A percentile compares a stretch with the other conserved stretches of the same genome.
phyloP scores from a whole-genome alignment of 1,139 yeast species.

The Hanseniaspora gamundiae region DNA sequence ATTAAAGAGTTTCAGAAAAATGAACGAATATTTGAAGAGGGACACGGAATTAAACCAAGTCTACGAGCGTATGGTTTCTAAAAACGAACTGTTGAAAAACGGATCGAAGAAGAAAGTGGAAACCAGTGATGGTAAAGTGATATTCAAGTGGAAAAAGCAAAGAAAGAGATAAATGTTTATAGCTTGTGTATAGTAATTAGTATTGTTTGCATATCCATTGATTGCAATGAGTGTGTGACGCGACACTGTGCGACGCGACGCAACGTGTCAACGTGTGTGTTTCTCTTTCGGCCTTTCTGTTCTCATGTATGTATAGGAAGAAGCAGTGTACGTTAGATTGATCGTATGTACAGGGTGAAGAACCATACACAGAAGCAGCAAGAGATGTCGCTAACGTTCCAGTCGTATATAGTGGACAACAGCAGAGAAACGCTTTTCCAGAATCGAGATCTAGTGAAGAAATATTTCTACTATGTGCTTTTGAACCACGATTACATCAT shows the following conservation, averaged over 20 bases:
- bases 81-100: conserved; percentile 79
- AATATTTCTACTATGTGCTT: background rate
- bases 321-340: too few relatives aligned
- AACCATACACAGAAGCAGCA: too few relatives aligned
- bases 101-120: conserved; percentile 73
- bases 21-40: conserved; percentile 52
- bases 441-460: background rate
- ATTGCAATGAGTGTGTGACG: too few relatives aligned
- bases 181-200: too few relatives aligned
- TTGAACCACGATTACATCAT: background rate
- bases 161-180: conserved; percentile 46
- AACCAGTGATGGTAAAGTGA: conserved; percentile 49
- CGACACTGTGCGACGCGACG: too few relatives aligned
- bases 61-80: conserved; percentile 60
- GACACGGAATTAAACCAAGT: conserved; percentile 55
- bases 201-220: too few relatives aligned
- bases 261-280: too few relatives aligned
- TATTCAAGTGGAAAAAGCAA: conserved; percentile 80
- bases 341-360: too few relatives aligned
- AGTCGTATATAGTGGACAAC: background rate
- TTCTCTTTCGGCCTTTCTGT: too few relatives aligned
- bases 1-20: conserved; percentile 41
- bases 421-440: background rate
- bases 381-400: background rate
- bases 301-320: too few relatives aligned